Base-by-base conservation (phyloP, 495 filamentous ascomycete genomes). In the Hypoxylon rickii region DNA sequence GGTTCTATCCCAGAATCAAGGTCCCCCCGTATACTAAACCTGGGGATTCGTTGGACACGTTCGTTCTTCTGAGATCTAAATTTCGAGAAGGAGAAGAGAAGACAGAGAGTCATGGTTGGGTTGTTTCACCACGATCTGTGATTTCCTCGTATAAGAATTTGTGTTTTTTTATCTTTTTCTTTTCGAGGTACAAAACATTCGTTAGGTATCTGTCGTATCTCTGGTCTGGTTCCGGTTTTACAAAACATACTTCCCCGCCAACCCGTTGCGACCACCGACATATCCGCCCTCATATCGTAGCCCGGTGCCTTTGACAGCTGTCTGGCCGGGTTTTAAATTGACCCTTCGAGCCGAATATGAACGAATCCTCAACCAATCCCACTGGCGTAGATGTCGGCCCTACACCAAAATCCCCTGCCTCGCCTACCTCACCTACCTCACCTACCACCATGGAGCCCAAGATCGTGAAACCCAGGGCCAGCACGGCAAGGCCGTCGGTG, bases 401-500 rank as follows among this genome's bases (percentile, higher is more conserved):
- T 50, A 17, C 39, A 43, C 22, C 49, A 42, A n/a, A n/a, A n/a
- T n/a, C n/a, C n/a, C n/a, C n/a, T n/a, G n/a, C n/a, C n/a, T n/a
- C n/a, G n/a, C n/a, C n/a, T n/a, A n/a, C n/a, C n/a, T n/a, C n/a
- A n/a, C n/a, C n/a, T n/a, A 34, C 34, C 18, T 44, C 53, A 13
- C 41, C 47, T 21, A 34, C 48, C 24, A 39, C 48, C 22, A 65
- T 51, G 42, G 58, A 65, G 44, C 32, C 52, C 10, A 37, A 58
- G 16, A 43, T 59, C 24, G 61, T 65, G 32, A 67, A 60, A 42
- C 42, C 38, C 39, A 71, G 61, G 40, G 51, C 54, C 24, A 36
- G 50, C 36, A 46, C 54, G 13, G 54, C 59, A 42, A 66, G 70
- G 33, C 61, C 72, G 19, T 63, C 66, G 21, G 47, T 59, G 6